A percentile compares a stretch with the other conserved stretches of the same genome.
Conservation (phyloP, 2,329 filamentous ascomycete genomes). For the Mycosphaerella arachidis region DNA sequence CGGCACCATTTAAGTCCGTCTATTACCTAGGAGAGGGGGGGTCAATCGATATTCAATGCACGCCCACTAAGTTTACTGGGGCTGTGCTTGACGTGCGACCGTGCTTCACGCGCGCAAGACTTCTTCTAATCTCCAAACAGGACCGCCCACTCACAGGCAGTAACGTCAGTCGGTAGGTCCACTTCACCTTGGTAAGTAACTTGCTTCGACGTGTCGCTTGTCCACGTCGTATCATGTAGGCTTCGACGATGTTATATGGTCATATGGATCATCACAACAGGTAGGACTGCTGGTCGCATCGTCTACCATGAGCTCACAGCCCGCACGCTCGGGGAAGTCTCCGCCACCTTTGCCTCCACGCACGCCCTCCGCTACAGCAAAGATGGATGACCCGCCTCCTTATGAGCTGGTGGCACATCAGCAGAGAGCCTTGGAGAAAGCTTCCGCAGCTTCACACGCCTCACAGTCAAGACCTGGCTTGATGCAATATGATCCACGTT, state of each 20-base stretch:
- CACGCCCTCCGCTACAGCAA: background rate
- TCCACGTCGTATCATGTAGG: background rate
- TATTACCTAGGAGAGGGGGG: too few relatives aligned
- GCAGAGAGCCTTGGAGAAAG: slow-evolving; percentile 18
- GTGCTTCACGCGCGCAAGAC: too few relatives aligned
- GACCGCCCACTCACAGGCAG: too few relatives aligned
- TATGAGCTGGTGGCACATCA: slow-evolving; percentile 17
- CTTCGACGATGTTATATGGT: background rate
- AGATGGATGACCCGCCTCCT: slow-evolving; percentile 14
- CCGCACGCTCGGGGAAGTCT: background rate
- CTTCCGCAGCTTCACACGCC: background rate
- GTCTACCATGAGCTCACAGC: background rate
- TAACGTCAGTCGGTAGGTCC: too few relatives aligned
- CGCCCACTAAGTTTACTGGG: too few relatives aligned
- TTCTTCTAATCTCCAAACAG: too few relatives aligned
- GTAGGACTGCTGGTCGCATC: background rate
- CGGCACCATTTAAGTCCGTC: too few relatives aligned
- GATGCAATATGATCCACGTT: slow-evolving; percentile 37
- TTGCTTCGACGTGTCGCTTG: background rate
- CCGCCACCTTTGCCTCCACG: slow-evolving; percentile 9
- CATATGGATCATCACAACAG: background rate
- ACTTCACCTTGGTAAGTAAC: background rate
- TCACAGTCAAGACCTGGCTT: background rate
- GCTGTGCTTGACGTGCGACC: too few relatives aligned
- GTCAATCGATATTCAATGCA: too few relatives aligned